Percentiles rank a stretch among this genome's conserved stretches.
These are phyloP conservation scores for Petunia axillaris DNA, from an alignment of 257 asterid species.

Conservation along the genomic window DNA sequence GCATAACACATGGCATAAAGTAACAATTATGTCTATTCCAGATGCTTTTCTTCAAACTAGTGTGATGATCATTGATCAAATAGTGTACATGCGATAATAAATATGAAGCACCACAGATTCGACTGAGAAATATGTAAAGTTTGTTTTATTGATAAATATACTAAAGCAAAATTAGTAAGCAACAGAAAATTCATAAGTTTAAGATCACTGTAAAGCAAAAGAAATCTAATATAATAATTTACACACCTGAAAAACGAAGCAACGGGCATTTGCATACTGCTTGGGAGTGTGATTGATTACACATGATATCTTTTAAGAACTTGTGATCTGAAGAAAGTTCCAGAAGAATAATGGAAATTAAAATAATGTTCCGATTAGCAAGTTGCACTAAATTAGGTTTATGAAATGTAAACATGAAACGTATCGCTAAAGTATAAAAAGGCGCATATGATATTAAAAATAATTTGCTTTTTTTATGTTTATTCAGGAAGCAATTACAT, in stretches of 20 bases:
- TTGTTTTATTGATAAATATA: too few relatives aligned
- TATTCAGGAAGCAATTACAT: neutral
- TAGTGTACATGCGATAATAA: constrained; percentile 19
- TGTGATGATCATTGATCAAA: neutral
- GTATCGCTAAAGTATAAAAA: neutral
- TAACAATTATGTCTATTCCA: neutral
- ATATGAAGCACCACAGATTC: constrained; percentile 1
- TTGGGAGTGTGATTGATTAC: neutral
- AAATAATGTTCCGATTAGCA: neutral
- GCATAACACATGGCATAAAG: neutral
- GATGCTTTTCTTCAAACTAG: neutral
- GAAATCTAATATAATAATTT: neutral
- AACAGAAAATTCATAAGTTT: neutral
- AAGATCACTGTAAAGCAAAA: neutral
- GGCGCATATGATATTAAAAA: neutral
- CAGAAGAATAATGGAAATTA: neutral
- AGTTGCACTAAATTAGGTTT: neutral
- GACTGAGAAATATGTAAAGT: neutral
- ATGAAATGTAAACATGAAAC: neutral
- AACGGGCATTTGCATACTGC: neutral
- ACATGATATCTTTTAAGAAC: neutral
- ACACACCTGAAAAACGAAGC: constrained; percentile 10
- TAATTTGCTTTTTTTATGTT: neutral
- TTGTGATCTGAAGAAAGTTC: constrained; percentile 11
- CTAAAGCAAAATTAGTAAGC: neutral